Percentiles rank a stretch among this genome's conserved stretches.
Evolutionary conservation across 2,329 filamentous ascomycete species (phyloP).

Genomic region (Fusarium algeriense): DNA sequence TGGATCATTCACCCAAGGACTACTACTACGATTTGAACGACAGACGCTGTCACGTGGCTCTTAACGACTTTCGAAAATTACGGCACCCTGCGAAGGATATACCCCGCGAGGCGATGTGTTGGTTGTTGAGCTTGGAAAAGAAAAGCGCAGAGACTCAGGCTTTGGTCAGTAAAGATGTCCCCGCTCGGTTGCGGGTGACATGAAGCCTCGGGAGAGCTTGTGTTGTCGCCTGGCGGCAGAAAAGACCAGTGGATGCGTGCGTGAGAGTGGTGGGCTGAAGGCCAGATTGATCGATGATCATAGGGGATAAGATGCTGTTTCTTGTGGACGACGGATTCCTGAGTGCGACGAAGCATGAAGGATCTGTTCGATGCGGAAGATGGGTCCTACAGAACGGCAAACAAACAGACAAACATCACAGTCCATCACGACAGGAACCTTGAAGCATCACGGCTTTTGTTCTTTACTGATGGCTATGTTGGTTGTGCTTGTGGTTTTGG

Average conservation of each 20-base stretch:
- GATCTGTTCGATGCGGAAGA: constrained; percentile 32
- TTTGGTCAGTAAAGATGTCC: constrained; percentile 42
- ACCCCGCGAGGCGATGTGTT: constrained; percentile 55
- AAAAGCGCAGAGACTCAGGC: constrained; percentile 47
- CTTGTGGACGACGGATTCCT: constrained; percentile 30
- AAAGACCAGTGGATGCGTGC: constrained; percentile 48
- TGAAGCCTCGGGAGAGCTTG: constrained; percentile 45
- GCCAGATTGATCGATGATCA: constrained; percentile 48
- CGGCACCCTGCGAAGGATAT: constrained; percentile 58
- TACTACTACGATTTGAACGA: constrained; percentile 52
- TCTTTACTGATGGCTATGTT: constrained; percentile 36
- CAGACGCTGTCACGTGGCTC: constrained; percentile 54
- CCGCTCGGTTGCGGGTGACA: constrained; percentile 34
- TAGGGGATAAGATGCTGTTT: constrained; percentile 45
- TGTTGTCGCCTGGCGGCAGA: constrained; percentile 42
- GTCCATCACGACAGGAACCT: constrained; percentile 19
- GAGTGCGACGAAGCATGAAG: constrained; percentile 3
- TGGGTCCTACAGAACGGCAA: constrained; percentile 40
- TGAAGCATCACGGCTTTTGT: constrained; percentile 18
- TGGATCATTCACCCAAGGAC: constrained; percentile 51
- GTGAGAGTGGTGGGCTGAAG: constrained; percentile 52
- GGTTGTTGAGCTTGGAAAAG: constrained; percentile 53
- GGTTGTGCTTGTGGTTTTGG: constrained; percentile 35
- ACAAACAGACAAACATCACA: constrained; percentile 25
- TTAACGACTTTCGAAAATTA: constrained; percentile 53